Evolutionary conservation across 2,329 filamentous ascomycete species (phyloP).

Genomic region (Taxawa tesnikishii): DNA sequence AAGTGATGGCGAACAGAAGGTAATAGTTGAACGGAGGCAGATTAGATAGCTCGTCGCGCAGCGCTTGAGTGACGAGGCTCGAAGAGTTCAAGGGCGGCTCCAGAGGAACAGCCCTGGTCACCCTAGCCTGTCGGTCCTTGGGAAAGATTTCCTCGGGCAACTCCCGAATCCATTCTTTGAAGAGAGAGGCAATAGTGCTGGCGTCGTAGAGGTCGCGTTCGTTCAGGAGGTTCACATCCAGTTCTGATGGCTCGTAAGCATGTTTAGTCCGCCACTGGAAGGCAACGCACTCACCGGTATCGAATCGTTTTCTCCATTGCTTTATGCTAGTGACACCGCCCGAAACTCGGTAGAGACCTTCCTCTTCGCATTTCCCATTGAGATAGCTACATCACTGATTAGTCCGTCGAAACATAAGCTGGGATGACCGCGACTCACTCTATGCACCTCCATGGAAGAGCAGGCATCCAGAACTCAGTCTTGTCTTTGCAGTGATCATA

Average conservation of each 20-base stretch:
- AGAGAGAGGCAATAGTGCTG: constrained; percentile 90
- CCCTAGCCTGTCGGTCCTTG: constrained; percentile 66
- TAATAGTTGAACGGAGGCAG: constrained; percentile 98
- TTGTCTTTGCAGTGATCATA: constrained; percentile 83
- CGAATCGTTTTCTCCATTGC: constrained; percentile 85
- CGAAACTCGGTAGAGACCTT: constrained; percentile 84
- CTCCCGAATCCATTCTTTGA: constrained; percentile 91
- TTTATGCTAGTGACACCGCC: constrained; percentile 85
- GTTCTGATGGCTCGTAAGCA: constrained; percentile 41
- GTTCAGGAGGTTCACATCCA: constrained; percentile 81
- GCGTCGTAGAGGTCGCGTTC: constrained; percentile 86
- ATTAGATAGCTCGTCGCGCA: constrained; percentile 84
- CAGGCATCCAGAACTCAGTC: constrained; percentile 98
- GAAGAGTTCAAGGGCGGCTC: constrained; percentile 71
- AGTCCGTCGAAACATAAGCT: constrained; percentile 1
- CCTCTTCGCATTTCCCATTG: constrained; percentile 89
- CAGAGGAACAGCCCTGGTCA: constrained; percentile 67
- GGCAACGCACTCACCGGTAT: constrained; percentile 49
- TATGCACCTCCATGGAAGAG: constrained; percentile 87
- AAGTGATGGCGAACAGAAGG: constrained; percentile 91
- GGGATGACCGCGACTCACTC: constrained; percentile 41
- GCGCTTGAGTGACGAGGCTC: constrained; percentile 61
- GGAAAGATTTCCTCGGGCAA: constrained; percentile 92
- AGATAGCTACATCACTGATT: constrained; percentile 47
- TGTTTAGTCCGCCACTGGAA: neutral